Base-by-base conservation (phyloP, 2,329 filamentous ascomycete genomes). In the Aspergillus sp. region DNA sequence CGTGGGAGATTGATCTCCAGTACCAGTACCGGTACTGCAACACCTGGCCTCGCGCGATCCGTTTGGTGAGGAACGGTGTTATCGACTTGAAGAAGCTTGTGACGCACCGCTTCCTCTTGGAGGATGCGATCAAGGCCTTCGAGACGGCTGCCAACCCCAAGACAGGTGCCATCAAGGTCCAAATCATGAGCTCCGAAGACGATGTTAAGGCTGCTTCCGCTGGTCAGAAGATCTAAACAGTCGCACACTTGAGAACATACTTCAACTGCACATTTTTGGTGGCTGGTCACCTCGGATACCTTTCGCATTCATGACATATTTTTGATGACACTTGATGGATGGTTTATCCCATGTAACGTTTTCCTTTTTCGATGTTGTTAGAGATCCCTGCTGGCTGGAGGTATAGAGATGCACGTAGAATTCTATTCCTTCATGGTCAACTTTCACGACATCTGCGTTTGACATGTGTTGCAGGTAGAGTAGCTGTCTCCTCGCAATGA, bases 1-100 rank as follows among this genome's bases (percentile, higher is more conserved):
- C 93, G 5, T 86, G 91, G 65, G 95, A 98, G 80, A 90, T 98
- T 69, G 94, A 98, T 78, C 82, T 98, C 62, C 91, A 96, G 80
- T 95, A 97, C 78, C 94, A 98, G 81, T 98, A 98, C 82, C 87
- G 95, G 63, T 98, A 98, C 82, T 86, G 85, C 80, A 97, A 98
- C 81, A 97, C 92, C 21, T 98, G 94, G 94, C 95, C 94, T 36
- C 87, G 91, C 64, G 94, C 95, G 47, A 97, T 98, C 68, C 86
- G 93, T 51, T 81, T 98, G 65, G 85, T 98, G 39, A 87, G 92
- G 81, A 92, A 89, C 73, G 91, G 91, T 2, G 86, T 97, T 4
- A 85, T 98, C 69, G 87, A 96, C 74, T 80, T 97, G 73, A 85
- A 85, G 70, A 90, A 86, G 78, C 80, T 98, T 63, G 92, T 97